Evolutionary conservation across 495 filamentous ascomycete species (phyloP).

Genomic region (Aspergillus leporis): DNA sequence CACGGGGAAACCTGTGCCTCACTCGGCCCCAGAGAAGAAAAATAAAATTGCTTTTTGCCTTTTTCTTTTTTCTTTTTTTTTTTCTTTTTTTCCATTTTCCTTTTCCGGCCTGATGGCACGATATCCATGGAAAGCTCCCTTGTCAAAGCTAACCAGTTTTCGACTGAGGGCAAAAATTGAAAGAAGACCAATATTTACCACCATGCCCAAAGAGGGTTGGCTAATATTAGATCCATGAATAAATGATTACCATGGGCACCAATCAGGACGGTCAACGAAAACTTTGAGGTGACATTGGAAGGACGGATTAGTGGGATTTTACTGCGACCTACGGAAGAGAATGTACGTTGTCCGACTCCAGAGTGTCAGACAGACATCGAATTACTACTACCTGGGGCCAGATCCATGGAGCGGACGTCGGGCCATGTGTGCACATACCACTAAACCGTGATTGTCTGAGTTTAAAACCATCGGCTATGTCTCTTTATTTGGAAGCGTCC

Average conservation of each 20-base stretch:
- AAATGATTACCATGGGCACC: not conserved
- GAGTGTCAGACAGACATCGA: not conserved
- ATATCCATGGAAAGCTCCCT: not conserved
- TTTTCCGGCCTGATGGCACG: conserved; percentile 7
- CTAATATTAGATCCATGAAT: not conserved
- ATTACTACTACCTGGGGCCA: not conserved
- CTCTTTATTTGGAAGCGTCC: not conserved
- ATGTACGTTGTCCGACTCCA: not conserved
- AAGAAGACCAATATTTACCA: not conserved
- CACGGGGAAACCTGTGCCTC: conserved; percentile 18
- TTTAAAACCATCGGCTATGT: not conserved
- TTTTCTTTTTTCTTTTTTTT: not conserved
- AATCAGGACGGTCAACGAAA: not conserved
- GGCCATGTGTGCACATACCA: not conserved
- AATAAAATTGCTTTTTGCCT: not conserved
- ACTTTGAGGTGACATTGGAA: not conserved
- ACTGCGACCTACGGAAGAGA: not conserved
- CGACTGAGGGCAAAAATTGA: not conserved
- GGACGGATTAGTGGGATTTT: not conserved
- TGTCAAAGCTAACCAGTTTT: not conserved
- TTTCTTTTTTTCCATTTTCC: conserved; percentile 9
- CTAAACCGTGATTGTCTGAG: not conserved
- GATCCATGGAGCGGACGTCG: not conserved
- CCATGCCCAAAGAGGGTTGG: not conserved
- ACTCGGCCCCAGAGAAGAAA: conserved; percentile 14